phyloP scores from a whole-genome alignment of 2,329 filamentous ascomycete genomes.

The Colletotrichum karsti region DNA sequence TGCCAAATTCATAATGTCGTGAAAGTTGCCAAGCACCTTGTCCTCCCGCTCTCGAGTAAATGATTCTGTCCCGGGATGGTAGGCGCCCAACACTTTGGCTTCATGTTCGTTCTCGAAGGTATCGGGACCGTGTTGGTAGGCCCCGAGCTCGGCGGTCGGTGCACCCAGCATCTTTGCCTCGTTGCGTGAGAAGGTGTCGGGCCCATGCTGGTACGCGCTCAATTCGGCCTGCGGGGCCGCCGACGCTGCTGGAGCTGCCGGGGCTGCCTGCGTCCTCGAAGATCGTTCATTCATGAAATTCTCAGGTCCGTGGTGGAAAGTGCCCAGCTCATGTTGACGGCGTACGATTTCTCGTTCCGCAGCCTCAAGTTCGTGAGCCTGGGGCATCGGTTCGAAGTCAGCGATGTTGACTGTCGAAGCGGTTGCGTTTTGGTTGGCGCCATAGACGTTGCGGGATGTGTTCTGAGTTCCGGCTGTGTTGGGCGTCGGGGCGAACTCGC shows the following conservation, averaged over 20 bases:
- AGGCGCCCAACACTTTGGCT: conserved; percentile 21
- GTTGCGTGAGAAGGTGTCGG: conserved; percentile 15
- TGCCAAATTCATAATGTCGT: conserved; percentile 10
- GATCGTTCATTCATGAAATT: neutral
- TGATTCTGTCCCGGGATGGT: conserved; percentile 7
- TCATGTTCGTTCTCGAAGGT: conserved; percentile 23
- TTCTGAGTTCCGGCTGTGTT: neutral
- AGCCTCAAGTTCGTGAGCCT: conserved; percentile 21
- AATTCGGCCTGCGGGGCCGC: conserved; percentile 11
- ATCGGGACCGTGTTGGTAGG: conserved; percentile 24
- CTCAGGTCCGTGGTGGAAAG: conserved; percentile 23
- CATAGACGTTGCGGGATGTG: neutral
- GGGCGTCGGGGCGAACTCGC: conserved; percentile 17
- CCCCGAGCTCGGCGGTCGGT: conserved; percentile 20
- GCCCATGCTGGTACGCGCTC: conserved; percentile 22
- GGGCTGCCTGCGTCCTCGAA: neutral
- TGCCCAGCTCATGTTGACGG: conserved; percentile 23
- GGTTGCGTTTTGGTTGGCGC: conserved; percentile 6
- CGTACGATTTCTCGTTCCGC: conserved; percentile 21
- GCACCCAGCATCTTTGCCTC: conserved; percentile 22
- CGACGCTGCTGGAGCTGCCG: neutral
- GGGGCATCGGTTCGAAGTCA: conserved; percentile 18
- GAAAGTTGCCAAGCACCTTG: conserved; percentile 22
- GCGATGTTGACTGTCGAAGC: conserved; percentile 19
- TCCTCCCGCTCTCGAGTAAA: conserved; percentile 20